Conservation (phyloP, 2,329 filamentous ascomycete genomes). For the Amesomyces nigricolor region DNA sequence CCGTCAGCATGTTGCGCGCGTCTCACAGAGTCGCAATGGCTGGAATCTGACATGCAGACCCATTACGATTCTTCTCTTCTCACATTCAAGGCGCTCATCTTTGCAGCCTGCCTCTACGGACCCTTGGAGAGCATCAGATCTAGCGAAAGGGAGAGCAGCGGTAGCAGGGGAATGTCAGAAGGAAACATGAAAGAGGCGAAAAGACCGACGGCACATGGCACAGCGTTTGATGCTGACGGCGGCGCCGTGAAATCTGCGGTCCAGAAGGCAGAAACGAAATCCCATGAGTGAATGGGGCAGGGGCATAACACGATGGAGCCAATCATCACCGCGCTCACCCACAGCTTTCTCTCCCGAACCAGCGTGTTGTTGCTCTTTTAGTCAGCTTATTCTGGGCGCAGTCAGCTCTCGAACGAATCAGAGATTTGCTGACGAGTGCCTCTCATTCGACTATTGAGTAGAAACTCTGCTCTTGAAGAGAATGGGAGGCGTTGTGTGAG, state of each 20-base stretch:
- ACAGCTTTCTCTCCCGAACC: not conserved
- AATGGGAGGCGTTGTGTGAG: no score
- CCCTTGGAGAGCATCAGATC: not conserved
- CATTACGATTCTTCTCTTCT: not conserved
- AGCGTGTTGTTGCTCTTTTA: no score
- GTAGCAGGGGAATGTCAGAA: not conserved
- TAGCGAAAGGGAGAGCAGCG: not conserved
- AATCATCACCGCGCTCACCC: not conserved
- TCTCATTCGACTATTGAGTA: no score
- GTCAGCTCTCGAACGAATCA: no score
- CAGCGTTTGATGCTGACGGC: not conserved
- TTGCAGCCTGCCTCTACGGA: not conserved
- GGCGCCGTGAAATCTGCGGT: not conserved
- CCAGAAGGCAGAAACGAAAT: not conserved
- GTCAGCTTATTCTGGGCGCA: no score
- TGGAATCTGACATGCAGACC: no score
- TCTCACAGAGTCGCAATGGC: no score
- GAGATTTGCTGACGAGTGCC: no score
- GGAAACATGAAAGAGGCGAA: not conserved
- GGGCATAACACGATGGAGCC: not conserved
- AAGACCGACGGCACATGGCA: not conserved
- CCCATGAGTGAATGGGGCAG: not conserved
- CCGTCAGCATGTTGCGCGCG: constrained; percentile 8
- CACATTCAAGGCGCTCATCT: constrained; percentile 3
- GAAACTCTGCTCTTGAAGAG: no score